Evolutionary conservation across 2,329 filamentous ascomycete genomes (phyloP), one percentile per base, ranked within the genome.

Genomic region (Alternaria burnsii): DNA sequence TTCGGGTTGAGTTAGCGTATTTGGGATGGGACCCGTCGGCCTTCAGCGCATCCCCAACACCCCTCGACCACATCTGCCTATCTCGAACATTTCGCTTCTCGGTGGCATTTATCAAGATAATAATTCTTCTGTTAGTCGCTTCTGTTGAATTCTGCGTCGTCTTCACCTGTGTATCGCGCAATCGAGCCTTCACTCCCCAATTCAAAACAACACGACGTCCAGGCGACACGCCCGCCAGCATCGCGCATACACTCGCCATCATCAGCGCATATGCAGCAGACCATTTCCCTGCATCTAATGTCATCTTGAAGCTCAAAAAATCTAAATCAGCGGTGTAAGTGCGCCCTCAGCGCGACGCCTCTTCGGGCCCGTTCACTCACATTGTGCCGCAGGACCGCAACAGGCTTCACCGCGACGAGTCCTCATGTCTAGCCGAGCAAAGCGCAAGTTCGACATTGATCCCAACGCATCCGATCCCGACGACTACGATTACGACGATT

Each of bases 361-460:
- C 46, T 20, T 11, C 55, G 53, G 24, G 54, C 59, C 53, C 61
- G 40, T 57, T 66, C 59, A 62, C 72, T 70, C 50, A 71, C 71
- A 46, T 54, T 56, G 52, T 62, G 61, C 62, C 56, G 22, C 40
- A 68, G 65, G 63, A 62, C 61, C 58, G 61, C 65, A 65, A 51
- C 56, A 65, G 65, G 62, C 67, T 55, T 67, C 64, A 68, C 67
- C 66, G 64, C 68, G 58, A 61, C 63, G 46, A 66, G 56, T 42
- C 66, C 63, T 59, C 67, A 79, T 79, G 78, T 75, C 75, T 69
- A 73, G 67, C 66, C 74, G 75, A 61, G 68, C 68, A 43, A 82
- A 82, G 72, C 76, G 80, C 59, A 78, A 78, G 70, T 70, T 77
- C 53, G 72, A 76, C 56, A 72, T 78, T 66, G 77, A 79, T 59